These are phyloP conservation scores for Fusarium continuum DNA, from an alignment of 2,329 filamentous ascomycete species.

Conservation along the genomic window DNA sequence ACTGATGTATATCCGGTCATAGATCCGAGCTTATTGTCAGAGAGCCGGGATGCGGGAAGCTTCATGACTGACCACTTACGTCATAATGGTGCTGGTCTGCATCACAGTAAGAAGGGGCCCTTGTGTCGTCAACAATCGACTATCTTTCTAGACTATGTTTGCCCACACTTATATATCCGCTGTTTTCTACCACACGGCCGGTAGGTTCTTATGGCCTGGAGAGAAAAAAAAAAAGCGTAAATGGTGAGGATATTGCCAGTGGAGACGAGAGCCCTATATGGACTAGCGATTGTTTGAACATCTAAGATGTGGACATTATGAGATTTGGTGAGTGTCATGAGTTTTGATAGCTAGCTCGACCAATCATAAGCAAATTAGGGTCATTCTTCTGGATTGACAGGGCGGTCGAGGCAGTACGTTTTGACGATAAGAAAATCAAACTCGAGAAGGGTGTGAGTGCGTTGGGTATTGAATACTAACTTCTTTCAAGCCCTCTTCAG, in stretches of 20 bases:
- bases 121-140: not conserved
- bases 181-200: conserved; percentile 18
- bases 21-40: not conserved
- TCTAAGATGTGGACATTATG: conserved; percentile 54
- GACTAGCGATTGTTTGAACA: conserved; percentile 46
- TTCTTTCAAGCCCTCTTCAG: conserved; percentile 4
- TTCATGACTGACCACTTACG: not conserved
- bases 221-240: no score
- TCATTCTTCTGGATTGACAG: not conserved
- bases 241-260: no score
- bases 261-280: conserved; percentile 25
- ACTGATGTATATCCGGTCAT: not conserved
- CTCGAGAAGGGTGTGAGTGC: not conserved
- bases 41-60: not conserved
- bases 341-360: not conserved
- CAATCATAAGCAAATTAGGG: not conserved
- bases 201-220: conserved; percentile 51
- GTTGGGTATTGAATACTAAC: conserved; percentile 34
- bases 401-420: not conserved
- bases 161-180: not conserved
- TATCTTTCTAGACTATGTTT: not conserved
- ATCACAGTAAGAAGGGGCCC: no score
- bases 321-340: conserved; percentile 52
- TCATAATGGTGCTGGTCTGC: conserved; percentile 6
- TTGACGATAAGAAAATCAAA: conserved; percentile 26